Conservation (phyloP, 352 stramenopile species). For the Phytophthora cactorum region DNA sequence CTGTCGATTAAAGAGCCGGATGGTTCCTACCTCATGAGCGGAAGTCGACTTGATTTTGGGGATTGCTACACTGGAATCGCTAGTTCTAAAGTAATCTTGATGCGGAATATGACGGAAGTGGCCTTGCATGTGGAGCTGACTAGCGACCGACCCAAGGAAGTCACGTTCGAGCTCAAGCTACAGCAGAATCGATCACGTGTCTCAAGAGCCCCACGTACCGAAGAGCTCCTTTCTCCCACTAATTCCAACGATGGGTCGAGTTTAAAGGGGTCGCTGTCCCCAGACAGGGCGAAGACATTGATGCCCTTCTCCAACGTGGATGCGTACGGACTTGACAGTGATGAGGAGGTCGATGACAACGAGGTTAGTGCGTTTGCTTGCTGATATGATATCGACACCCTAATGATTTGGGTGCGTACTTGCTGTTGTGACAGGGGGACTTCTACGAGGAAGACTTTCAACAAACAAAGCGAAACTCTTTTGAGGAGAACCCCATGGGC, state of each 20-base stretch:
- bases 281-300: slow-evolving; percentile 58
- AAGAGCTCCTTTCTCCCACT: slow-evolving; percentile 75
- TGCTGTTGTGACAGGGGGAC: slow-evolving; percentile 46
- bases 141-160: slow-evolving; percentile 88
- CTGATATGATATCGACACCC: background rate
- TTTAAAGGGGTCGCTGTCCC: slow-evolving; percentile 69
- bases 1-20: slow-evolving; percentile 87
- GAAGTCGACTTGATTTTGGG: slow-evolving; percentile 88
- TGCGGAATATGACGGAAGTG: slow-evolving; percentile 88
- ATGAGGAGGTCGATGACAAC: slow-evolving; percentile 88
- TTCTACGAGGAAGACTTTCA: slow-evolving; percentile 84
- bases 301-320: slow-evolving; percentile 67
- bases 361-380: slow-evolving; percentile 47
- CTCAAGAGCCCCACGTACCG: slow-evolving; percentile 55
- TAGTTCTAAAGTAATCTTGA: slow-evolving; percentile 81
- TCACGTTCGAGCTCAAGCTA: slow-evolving; percentile 89
- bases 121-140: slow-evolving; percentile 86
- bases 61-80: slow-evolving; percentile 88
- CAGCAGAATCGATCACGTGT: slow-evolving; percentile 74
- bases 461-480: slow-evolving; percentile 69
- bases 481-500: slow-evolving; percentile 77
- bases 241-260: slow-evolving; percentile 80
- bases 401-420: slow-evolving; percentile 5
- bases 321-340: slow-evolving; percentile 75
- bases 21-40: slow-evolving; percentile 87